Percentiles rank a stretch among this genome's conserved stretches.
Evolutionary conservation across 352 stramenopile genomes (phyloP).

Genomic region (Phytophthora meadii): DNA sequence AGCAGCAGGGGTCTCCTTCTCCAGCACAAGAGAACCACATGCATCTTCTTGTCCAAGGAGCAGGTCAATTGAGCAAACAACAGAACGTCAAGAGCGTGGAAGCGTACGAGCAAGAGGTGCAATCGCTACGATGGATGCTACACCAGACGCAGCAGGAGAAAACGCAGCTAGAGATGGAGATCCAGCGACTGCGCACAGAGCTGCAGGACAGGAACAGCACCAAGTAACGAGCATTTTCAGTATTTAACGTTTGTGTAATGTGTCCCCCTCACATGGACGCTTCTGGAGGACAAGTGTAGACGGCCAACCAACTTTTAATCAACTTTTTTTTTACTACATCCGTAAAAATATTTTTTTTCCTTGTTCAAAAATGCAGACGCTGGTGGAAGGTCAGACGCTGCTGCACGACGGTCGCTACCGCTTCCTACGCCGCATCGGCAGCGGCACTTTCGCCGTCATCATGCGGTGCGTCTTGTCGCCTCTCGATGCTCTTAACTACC

Average conservation of each 20-base stretch:
- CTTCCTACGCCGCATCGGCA: conserved; percentile 75
- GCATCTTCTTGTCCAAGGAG: conserved; percentile 69
- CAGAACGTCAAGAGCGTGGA: conserved; percentile 54
- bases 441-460: conserved; percentile 75
- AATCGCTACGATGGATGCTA: conserved; percentile 69
- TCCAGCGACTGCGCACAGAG: conserved; percentile 73
- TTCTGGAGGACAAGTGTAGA: conserved; percentile 25
- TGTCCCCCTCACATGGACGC: conserved; percentile 23
- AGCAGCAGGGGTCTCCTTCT: conserved; percentile 18
- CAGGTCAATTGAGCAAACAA: conserved; percentile 71
- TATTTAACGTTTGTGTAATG: conserved; percentile 40
- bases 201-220: conserved; percentile 29
- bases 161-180: conserved; percentile 61
- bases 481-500: conserved; percentile 1
- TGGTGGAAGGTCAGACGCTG: conserved; percentile 77
- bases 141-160: conserved; percentile 82
- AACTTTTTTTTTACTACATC: neutral
- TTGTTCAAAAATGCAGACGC: conserved; percentile 34
- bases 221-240: conserved; percentile 23
- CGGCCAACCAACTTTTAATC: conserved; percentile 1
- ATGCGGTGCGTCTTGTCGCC: conserved; percentile 47
- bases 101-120: conserved; percentile 73
- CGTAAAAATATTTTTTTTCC: conserved; percentile 1
- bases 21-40: conserved; percentile 57
- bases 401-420: conserved; percentile 69